Conservation (phyloP, 768 basidiomycete species). For the Tephrocybe rancida region DNA sequence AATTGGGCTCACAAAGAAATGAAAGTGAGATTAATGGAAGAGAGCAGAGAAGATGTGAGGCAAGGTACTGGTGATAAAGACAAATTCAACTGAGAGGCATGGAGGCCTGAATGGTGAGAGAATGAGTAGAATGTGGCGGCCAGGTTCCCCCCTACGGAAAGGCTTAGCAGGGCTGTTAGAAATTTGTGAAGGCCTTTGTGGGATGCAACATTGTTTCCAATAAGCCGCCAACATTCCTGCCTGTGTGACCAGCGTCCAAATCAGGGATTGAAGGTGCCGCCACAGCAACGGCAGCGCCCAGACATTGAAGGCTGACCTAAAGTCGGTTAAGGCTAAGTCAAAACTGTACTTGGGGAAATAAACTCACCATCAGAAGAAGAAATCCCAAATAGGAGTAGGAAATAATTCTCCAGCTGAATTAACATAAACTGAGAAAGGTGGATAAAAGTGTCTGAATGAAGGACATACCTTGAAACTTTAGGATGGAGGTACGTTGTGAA, state of each 20-base stretch:
- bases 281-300: constrained; percentile 69
- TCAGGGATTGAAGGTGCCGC: constrained; percentile 55
- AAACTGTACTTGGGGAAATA: not conserved
- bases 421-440: not conserved
- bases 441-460: not conserved
- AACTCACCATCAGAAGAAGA: constrained; percentile 53
- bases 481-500: constrained; percentile 73
- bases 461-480: constrained; percentile 52
- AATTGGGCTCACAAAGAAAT: too few species aligned
- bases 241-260: constrained; percentile 62
- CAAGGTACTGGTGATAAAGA: too few species aligned
- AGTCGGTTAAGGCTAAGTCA: not conserved
- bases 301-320: constrained; percentile 44
- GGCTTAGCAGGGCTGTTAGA: constrained; percentile 75
- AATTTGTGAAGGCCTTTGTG: constrained; percentile 75
- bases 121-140: constrained; percentile 84
- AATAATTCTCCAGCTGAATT: constrained; percentile 61
- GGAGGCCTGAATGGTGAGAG: constrained; percentile 72
- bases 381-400: constrained; percentile 71
- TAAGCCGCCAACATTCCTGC: constrained; percentile 70
- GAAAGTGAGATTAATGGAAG: too few species aligned
- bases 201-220: constrained; percentile 74
- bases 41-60: too few species aligned
- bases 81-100: too few species aligned
- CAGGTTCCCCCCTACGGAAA: constrained; percentile 83